A percentile compares a stretch with the other conserved stretches of the same genome.
Conservation (phyloP, 306 rosid genomes). For the Malus sieversii region DNA sequence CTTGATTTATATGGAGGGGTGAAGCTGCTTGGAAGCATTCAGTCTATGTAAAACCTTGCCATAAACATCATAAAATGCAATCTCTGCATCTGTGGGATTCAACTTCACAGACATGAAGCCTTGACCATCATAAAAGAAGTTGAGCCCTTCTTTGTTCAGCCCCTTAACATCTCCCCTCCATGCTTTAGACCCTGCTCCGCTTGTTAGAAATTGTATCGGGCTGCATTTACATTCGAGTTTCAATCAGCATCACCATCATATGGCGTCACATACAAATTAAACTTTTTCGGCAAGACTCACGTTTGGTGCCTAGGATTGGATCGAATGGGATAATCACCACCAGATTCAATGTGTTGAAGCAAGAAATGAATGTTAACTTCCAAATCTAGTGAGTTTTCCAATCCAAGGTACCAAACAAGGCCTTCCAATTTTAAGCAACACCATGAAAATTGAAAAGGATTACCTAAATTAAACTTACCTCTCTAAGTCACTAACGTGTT, state of each 20-base stretch:
- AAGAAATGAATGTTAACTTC: no score
- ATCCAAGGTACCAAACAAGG: neutral
- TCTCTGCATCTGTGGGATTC: conserved; percentile 25
- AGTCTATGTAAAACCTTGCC: conserved; percentile 47
- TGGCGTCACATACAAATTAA: neutral
- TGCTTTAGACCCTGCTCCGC: conserved; percentile 90
- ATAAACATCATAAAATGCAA: conserved; percentile 46
- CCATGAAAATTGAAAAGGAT: neutral
- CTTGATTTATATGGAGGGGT: neutral
- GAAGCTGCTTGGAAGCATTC: conserved; percentile 29
- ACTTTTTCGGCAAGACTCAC: neutral
- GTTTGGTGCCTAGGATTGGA: neutral
- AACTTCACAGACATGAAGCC: conserved; percentile 67
- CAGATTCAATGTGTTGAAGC: no score
- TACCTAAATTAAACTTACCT: conserved; percentile 29
- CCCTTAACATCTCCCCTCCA: conserved; percentile 44
- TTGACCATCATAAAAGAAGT: conserved; percentile 76
- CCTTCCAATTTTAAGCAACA: neutral
- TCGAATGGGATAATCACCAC: no score
- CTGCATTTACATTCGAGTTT: conserved; percentile 30
- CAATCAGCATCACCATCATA: neutral
- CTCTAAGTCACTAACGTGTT: conserved; percentile 46
- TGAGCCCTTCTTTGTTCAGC: conserved; percentile 20
- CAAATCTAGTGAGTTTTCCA: neutral
- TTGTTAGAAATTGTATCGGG: conserved; percentile 58